Percentiles rank a stretch among this genome's conserved stretches.
Conservation (phyloP, 2,329 filamentous ascomycete genomes). For the Trichoderma guizhouense region DNA sequence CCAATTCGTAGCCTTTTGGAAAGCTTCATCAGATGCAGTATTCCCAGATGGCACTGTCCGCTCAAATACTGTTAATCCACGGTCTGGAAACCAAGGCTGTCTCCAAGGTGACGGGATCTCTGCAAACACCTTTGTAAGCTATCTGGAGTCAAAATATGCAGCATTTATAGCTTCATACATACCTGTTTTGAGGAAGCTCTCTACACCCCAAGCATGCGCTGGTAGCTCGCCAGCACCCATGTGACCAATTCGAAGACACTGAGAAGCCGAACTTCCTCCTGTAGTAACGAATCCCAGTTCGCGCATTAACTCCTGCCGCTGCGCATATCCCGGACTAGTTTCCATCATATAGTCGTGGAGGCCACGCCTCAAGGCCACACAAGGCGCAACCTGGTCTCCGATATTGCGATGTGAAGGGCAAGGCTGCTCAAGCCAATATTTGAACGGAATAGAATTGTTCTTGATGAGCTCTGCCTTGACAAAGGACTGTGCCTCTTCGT, state of each 20-base stretch:
- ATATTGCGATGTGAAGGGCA: slow-evolving; percentile 2
- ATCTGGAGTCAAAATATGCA: fast-evolving
- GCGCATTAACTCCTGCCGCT: neutral
- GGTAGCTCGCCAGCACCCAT: neutral
- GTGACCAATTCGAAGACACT: slow-evolving; percentile 4
- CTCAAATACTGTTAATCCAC: neutral
- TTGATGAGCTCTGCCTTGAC: slow-evolving; percentile 7
- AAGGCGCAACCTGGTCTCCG: neutral
- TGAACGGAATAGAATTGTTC: slow-evolving; percentile 6
- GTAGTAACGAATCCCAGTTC: slow-evolving; percentile 2
- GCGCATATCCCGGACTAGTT: neutral
- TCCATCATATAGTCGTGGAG: slow-evolving; percentile 14
- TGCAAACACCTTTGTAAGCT: neutral
- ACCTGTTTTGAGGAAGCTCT: slow-evolving; percentile 5
- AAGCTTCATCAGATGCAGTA: slow-evolving; percentile 4
- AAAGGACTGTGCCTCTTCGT: neutral
- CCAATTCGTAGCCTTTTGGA: slow-evolving; percentile 2
- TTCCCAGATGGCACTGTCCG: neutral
- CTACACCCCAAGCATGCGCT: neutral
- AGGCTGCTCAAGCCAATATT: slow-evolving; percentile 12
- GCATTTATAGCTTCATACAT: neutral
- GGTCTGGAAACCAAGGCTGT: slow-evolving; percentile 15
- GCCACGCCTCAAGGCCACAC: slow-evolving; percentile 3
- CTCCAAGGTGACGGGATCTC: slow-evolving; percentile 12
- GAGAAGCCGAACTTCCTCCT: neutral